phyloP scores from a whole-genome alignment of 768 basidiomycete genomes.

The Porphyrellus cyaneotinctus region DNA sequence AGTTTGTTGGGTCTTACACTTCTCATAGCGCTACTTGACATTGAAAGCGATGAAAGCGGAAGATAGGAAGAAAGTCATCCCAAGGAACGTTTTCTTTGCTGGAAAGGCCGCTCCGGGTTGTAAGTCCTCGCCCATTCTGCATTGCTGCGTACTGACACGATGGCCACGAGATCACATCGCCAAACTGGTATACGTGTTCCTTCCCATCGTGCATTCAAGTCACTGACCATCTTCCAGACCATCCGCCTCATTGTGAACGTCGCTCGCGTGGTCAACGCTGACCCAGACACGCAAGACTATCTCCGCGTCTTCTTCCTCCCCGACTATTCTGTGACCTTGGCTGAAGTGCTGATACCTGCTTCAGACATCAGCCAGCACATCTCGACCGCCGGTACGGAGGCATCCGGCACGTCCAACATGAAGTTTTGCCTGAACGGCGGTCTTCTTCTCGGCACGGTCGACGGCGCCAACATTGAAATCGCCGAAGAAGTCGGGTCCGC shows the following conservation, averaged over 20 bases:
- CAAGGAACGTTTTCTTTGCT: constrained; percentile 93
- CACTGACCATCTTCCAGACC: constrained; percentile 42
- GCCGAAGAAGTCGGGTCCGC: constrained; percentile 92
- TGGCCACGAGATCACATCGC: constrained; percentile 72
- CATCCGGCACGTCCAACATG: constrained; percentile 80
- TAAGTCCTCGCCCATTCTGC: constrained; percentile 34
- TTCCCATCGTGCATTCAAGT: not conserved
- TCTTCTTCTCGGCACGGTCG: constrained; percentile 82
- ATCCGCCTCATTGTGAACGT: constrained; percentile 94
- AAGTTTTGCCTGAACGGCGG: constrained; percentile 92
- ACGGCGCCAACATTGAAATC: constrained; percentile 96
- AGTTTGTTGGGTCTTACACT: not conserved
- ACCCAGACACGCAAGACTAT: constrained; percentile 83
- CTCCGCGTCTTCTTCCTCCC: constrained; percentile 93
- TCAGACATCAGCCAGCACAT: constrained; percentile 96
- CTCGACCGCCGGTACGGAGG: constrained; percentile 95
- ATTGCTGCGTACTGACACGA: constrained; percentile 3
- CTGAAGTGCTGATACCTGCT: constrained; percentile 85
- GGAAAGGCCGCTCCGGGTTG: constrained; percentile 96
- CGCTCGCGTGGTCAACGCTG: constrained; percentile 59
- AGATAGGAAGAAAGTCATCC: constrained; percentile 78
- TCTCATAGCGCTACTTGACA: constrained; percentile 67
- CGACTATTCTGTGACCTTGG: constrained; percentile 85
- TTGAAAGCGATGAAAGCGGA: constrained; percentile 76
- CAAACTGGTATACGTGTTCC: constrained; percentile 56